These are phyloP conservation scores for Onygenales sp. DNA, from an alignment of 2,329 filamentous ascomycete genomes.

Conservation along the genomic window DNA sequence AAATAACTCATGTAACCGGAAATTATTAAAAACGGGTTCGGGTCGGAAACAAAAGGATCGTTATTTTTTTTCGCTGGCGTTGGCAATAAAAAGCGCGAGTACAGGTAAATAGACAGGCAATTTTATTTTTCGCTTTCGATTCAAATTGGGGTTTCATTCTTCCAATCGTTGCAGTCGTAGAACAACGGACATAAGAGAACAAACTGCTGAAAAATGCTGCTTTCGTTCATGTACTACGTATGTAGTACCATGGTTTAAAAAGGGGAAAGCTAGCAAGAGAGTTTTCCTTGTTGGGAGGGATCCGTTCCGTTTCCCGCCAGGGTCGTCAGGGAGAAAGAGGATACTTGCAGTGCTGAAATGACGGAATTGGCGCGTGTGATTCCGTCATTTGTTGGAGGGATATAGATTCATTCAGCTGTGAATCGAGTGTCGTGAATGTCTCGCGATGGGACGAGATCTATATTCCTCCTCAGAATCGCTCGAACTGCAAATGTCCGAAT, in stretches of 20 bases:
- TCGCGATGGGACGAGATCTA: background rate
- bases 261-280: background rate
- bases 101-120: background rate
- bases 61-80: background rate
- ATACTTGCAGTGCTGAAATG: background rate
- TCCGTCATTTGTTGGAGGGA: background rate
- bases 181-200: background rate
- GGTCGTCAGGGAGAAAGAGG: background rate
- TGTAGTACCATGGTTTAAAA: background rate
- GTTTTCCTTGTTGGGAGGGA: background rate
- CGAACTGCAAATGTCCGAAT: background rate
- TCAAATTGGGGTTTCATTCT: background rate
- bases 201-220: background rate
- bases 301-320: background rate
- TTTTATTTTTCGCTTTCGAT: background rate
- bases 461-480: conserved; percentile 5
- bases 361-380: background rate
- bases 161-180: background rate
- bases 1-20: background rate
- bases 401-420: background rate
- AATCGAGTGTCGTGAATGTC: background rate
- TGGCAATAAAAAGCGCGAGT: background rate
- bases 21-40: background rate
- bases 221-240: background rate
- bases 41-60: background rate